Conservation (phyloP, 2,329 filamentous ascomycete genomes). For the Phyllosticta citrichinensis region DNA sequence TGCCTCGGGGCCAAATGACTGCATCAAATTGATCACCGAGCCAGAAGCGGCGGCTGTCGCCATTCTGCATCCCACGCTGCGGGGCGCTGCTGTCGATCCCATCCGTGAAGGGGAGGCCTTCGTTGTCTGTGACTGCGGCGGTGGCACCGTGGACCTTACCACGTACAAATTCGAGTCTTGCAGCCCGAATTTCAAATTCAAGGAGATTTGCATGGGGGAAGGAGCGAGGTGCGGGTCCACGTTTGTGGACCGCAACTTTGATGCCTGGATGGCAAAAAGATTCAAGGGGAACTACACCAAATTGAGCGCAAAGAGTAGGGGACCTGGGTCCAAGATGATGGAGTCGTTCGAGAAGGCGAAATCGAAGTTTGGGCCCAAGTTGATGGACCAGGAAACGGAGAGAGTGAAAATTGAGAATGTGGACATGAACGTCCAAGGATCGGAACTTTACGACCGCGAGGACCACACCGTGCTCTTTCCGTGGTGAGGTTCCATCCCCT, state of each 20-base stretch:
- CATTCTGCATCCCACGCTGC: conserved; percentile 51
- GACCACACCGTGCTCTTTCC: conserved; percentile 56
- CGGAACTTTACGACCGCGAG: conserved; percentile 63
- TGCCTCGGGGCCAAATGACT: conserved; percentile 51
- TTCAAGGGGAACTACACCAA: conserved; percentile 21
- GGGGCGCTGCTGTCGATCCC: conserved; percentile 67
- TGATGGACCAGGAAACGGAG: not conserved
- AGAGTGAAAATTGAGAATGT: not conserved
- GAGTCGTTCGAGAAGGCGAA: conserved; percentile 24
- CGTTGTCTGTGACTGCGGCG: conserved; percentile 48
- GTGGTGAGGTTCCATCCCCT: not conserved
- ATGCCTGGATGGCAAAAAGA: conserved; percentile 18
- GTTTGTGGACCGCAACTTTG: conserved; percentile 44
- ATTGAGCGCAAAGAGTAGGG: conserved; percentile 16
- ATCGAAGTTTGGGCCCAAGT: conserved; percentile 16
- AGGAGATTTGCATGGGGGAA: conserved; percentile 67
- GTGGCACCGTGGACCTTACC: conserved; percentile 62
- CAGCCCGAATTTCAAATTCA: conserved; percentile 59
- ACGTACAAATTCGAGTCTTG: conserved; percentile 56
- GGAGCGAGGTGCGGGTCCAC: conserved; percentile 69
- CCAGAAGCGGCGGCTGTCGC: conserved; percentile 65
- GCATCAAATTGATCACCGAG: conserved; percentile 72
- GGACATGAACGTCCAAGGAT: not conserved
- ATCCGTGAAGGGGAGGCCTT: conserved; percentile 48
- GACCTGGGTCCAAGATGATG: conserved; percentile 26